Evolutionary conservation across 495 filamentous ascomycete species (phyloP), one percentile per base, ranked within the genome.

Genomic region (Aspergillus coremiiformis): DNA sequence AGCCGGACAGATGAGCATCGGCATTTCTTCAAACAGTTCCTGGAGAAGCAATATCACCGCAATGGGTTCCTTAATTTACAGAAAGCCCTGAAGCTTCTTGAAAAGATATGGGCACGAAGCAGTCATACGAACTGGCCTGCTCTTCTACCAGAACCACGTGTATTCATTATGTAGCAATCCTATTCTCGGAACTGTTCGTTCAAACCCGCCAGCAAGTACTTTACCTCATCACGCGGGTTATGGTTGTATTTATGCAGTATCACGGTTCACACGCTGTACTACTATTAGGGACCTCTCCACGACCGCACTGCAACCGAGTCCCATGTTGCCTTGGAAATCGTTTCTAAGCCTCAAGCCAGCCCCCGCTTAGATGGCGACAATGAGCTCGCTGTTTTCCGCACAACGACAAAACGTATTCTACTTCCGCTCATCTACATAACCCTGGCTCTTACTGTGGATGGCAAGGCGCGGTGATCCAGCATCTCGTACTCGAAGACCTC

Each of bases 201-300:
- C 92, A 68, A 89, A 96, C 0, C 92, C 91, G 17, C 92, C 92
- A 48, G 78, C 81, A 59, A 96, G 68, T 15, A 89, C 87, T 17
- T 95, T 79, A 74, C 96, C 96, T 10, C 91, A 90, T 53, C 80
- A 82, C 1, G 89, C 89, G 0, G 80, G 78, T 0, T 10, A 10
- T 32, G 7, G 29, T 7, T 32, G 11, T 12, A 32, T 12, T 9
- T 9, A 12, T 32, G 8, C 24, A 27, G 8, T 27, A 27, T 8
- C 24, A 27, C n/a, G n/a, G n/a, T n/a, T n/a, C n/a, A n/a, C n/a
- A n/a, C n/a, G n/a, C n/a, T n/a, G n/a, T n/a, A n/a, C n/a, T n/a
- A n/a, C n/a, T n/a, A n/a, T n/a, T n/a, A n/a, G n/a, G n/a, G n/a
- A n/a, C n/a, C n/a, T n/a, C n/a, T n/a, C n/a, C n/a, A n/a, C n/a